Conservation (phyloP, 805 yeast species). For the Starmerella stigmatis region DNA sequence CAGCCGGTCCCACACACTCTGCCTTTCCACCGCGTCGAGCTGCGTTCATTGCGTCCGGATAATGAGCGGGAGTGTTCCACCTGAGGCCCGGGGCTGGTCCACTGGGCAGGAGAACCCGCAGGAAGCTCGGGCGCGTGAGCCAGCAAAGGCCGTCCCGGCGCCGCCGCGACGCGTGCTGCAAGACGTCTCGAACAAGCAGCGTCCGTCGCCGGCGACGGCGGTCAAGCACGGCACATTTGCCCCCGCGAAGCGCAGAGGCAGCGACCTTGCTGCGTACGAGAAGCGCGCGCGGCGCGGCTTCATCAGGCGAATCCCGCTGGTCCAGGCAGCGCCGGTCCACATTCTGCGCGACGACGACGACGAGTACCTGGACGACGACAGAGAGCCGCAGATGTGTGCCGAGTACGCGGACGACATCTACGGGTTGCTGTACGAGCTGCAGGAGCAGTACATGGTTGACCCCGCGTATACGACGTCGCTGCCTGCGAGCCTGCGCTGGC, state of each 20-base stretch:
- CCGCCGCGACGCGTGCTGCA: constrained; percentile 7
- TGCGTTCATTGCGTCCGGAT: constrained; percentile 2
- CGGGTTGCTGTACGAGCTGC: constrained; percentile 62
- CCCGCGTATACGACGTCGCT: constrained; percentile 50
- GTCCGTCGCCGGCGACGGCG: not conserved
- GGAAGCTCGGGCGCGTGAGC: not conserved
- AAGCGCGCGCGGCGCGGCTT: constrained; percentile 5
- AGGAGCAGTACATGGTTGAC: constrained; percentile 57
- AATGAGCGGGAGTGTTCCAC: constrained; percentile 2
- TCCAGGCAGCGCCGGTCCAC: not conserved
- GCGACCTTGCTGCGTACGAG: not conserved
- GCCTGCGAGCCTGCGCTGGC: constrained; percentile 53
- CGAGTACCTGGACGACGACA: constrained; percentile 26
- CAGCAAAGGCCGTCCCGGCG: not conserved
- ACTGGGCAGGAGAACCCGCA: constrained; percentile 3
- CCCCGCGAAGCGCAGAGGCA: not conserved
- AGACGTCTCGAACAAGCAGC: constrained; percentile 6
- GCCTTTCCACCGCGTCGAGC: not conserved
- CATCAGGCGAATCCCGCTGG: constrained; percentile 1
- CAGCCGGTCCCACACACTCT: not conserved
- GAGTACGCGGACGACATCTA: constrained; percentile 87
- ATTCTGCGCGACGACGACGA: constrained; percentile 1
- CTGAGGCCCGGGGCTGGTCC: not conserved
- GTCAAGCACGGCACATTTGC: not conserved
- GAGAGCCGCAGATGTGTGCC: constrained; percentile 65